phyloP scores from a whole-genome alignment of 345 rosid species.

The Lepidium aucheri region DNA sequence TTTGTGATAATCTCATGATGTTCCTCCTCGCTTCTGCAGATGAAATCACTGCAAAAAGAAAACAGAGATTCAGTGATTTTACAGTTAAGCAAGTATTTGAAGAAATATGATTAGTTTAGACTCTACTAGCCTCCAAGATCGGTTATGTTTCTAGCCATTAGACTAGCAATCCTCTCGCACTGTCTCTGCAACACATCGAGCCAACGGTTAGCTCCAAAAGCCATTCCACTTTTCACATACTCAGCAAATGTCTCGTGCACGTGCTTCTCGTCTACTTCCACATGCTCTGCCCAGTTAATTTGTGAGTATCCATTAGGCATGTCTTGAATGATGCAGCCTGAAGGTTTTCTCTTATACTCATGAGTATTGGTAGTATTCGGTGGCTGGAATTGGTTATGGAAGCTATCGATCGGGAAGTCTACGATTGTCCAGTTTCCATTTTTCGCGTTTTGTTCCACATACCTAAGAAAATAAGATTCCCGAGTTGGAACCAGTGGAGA shows the following conservation, averaged over 20 bases:
- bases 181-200: slow-evolving; percentile 62
- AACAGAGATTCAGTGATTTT: background rate
- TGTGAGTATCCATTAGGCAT: slow-evolving; percentile 97
- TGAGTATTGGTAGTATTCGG: slow-evolving; percentile 27
- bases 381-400: slow-evolving; percentile 43
- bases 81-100: background rate
- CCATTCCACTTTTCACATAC: slow-evolving; percentile 46
- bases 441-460: slow-evolving; percentile 62
- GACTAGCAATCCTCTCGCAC: slow-evolving; percentile 84
- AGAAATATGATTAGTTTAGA: background rate
- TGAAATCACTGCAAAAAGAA: slow-evolving; percentile 41
- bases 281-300: slow-evolving; percentile 91
- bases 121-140: slow-evolving; percentile 67
- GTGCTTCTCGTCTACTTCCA: slow-evolving; percentile 61
- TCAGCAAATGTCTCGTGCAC: slow-evolving; percentile 50
- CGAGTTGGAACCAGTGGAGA: slow-evolving; percentile 83
- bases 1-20: slow-evolving; percentile 68
- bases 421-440: slow-evolving; percentile 74
- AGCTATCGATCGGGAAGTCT: slow-evolving; percentile 71
- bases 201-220: slow-evolving; percentile 95
- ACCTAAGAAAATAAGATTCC: slow-evolving; percentile 76
- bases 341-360: slow-evolving; percentile 54
- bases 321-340: slow-evolving; percentile 90
- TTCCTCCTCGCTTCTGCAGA: slow-evolving; percentile 76
- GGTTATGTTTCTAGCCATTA: slow-evolving; percentile 79